Evolutionary conservation across 192 early-diverging fungal genomes (phyloP), one percentile per base, ranked within the genome.

Genomic region (Coemansia sp.): DNA sequence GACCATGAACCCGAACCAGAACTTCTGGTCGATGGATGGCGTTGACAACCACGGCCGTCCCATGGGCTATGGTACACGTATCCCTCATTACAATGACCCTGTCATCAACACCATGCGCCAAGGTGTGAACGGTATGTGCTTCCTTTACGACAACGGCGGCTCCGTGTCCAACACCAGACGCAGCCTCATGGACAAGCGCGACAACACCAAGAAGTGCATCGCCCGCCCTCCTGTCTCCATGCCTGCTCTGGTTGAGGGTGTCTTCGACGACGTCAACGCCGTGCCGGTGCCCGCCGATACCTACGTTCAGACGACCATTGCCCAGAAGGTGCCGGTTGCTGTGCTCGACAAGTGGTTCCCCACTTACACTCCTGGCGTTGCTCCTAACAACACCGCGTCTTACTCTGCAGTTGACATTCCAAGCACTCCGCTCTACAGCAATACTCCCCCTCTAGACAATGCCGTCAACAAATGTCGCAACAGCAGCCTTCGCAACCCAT

Each of bases 311-410:
- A 36, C 46, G n/a, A 61, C 64, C 43, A 42, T 82, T 27, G 60
- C 61, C 35, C 29, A 45, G 6, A 36, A 60, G 59, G 42, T 74
- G 51, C 75, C 80, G 0, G 25, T 36, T 5, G 47, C 45, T 19
- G 32, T 83, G 47, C 74, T 77, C 32, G 46, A 65, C 68, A 83
- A 83, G 71, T 83, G 75, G 74, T 83, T 82, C 79, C 79, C 79
- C 31, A 61, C 72, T 20, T 58, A 29, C 8, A 56, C 53, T 35
- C 27, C 25, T 15, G 53, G 53, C 24, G 31, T 29, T 56, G 15
- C 53, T 56, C 53, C 31, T 7, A 56, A 56, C 53, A 29, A n/a
- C 31, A 56, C 53, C 29, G 29, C 53, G 14, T 29, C 53, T 14
- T 32, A 35, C 29, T 17, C 29, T 3, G 25, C 53, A 14, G 47